phyloP scores from a whole-genome alignment of 768 basidiomycete genomes.

The Pleurotus eryngii region DNA sequence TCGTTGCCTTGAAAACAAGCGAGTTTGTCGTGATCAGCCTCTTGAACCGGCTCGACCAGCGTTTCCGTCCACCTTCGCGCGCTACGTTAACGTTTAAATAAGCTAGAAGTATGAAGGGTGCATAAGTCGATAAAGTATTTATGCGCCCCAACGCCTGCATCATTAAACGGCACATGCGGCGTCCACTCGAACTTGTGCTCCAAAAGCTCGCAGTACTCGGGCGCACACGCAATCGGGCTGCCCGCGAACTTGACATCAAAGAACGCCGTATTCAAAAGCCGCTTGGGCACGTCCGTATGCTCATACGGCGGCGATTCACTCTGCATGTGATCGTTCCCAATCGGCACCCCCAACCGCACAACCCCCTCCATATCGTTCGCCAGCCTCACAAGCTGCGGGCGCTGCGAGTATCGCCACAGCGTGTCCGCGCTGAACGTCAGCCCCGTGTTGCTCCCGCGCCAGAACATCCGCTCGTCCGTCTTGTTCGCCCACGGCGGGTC shows the following conservation, averaged over 20 bases:
- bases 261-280: slow-evolving; percentile 41
- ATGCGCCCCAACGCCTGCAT: slow-evolving; percentile 42
- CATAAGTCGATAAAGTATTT: slow-evolving; percentile 60
- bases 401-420: slow-evolving; percentile 45
- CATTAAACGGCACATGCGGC: slow-evolving; percentile 27
- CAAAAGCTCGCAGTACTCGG: slow-evolving; percentile 39
- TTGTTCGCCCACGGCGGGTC: slow-evolving; percentile 64
- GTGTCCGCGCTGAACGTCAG: slow-evolving; percentile 32
- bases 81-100: background rate
- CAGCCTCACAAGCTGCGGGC: slow-evolving; percentile 38
- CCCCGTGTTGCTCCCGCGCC: slow-evolving; percentile 74
- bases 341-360: slow-evolving; percentile 30
- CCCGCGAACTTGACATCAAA: slow-evolving; percentile 56
- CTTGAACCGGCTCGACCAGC: slow-evolving; percentile 64
- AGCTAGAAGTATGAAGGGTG: slow-evolving; percentile 12
- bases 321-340: slow-evolving; percentile 4
- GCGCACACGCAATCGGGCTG: slow-evolving; percentile 36
- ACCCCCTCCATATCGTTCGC: slow-evolving; percentile 31
- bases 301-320: slow-evolving; percentile 25
- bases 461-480: slow-evolving; percentile 50
- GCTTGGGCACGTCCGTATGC: slow-evolving; percentile 26
- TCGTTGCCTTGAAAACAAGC: slow-evolving; percentile 60
- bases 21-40: slow-evolving; percentile 56
- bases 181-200: slow-evolving; percentile 45
- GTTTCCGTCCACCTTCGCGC: slow-evolving; percentile 50